phyloP scores from a whole-genome alignment of 768 basidiomycete genomes.

The Mycena sanguinolenta region DNA sequence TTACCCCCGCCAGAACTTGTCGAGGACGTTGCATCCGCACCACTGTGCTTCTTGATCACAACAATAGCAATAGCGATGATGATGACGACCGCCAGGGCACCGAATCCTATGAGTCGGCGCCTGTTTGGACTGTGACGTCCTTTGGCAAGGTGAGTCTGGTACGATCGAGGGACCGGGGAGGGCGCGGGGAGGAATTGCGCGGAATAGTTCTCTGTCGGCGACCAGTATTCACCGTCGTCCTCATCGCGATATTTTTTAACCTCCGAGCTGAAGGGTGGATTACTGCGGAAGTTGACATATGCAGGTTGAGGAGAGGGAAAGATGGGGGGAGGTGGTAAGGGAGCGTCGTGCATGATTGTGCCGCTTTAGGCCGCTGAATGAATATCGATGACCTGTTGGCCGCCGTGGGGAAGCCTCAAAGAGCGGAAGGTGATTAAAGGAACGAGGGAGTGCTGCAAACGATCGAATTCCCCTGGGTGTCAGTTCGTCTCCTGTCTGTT shows the following conservation, averaged over 20 bases:
- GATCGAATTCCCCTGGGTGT: neutral
- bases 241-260: neutral
- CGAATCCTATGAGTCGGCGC: neutral
- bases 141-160: neutral
- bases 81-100: neutral
- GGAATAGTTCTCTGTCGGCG: neutral
- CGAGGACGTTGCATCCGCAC: neutral
- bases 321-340: neutral
- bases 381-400: no score
- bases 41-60: conserved; percentile 14
- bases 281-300: neutral
- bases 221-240: neutral
- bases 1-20: neutral
- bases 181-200: neutral
- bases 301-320: neutral
- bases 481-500: neutral
- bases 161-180: neutral
- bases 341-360: neutral
- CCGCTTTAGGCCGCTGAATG: neutral
- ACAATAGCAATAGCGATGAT: conserved; percentile 6
- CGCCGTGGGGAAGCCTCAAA: neutral
- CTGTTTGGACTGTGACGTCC: neutral
- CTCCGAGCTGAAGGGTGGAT: neutral
- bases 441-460: neutral
- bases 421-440: neutral